These are phyloP conservation scores for Spathaspora arborariae DNA, from an alignment of 805 yeast genomes.

Conservation along the genomic window DNA sequence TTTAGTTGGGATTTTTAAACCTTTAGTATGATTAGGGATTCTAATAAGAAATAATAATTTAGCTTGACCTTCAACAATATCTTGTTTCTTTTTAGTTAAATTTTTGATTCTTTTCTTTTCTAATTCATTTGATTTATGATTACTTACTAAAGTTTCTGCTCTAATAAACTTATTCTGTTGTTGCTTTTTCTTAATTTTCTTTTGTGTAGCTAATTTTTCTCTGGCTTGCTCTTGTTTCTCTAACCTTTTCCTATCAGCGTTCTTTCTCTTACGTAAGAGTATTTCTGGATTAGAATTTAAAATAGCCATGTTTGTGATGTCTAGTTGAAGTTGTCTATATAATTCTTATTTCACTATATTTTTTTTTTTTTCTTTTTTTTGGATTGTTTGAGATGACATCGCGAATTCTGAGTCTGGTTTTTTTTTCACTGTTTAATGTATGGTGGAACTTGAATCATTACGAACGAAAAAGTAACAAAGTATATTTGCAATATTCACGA, in stretches of 20 bases:
- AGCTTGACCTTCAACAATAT: constrained; percentile 49
- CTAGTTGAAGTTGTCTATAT: neutral
- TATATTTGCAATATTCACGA: too few relatives aligned
- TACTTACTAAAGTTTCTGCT: constrained; percentile 71
- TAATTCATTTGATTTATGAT: constrained; percentile 59
- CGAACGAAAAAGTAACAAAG: too few relatives aligned
- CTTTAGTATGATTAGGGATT: constrained; percentile 55
- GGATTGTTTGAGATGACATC: neutral
- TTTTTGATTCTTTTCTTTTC: constrained; percentile 67
- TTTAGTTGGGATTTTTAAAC: constrained; percentile 63
- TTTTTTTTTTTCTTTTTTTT: neutral
- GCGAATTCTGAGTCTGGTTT: neutral
- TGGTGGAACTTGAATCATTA: too few relatives aligned
- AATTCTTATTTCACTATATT: neutral
- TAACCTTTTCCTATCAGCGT: constrained; percentile 67
- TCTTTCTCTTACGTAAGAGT: constrained; percentile 72
- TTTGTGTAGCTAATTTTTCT: constrained; percentile 44
- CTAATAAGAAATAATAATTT: constrained; percentile 64
- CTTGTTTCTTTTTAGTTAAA: constrained; percentile 53
- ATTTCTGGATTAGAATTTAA: constrained; percentile 73
- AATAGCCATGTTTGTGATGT: constrained; percentile 31
- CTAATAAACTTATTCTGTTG: constrained; percentile 57
- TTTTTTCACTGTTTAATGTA: neutral
- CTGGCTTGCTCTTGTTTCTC: constrained; percentile 69
- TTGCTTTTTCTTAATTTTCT: constrained; percentile 39